A percentile compares a stretch with the other conserved stretches of the same genome.
phyloP scores from a whole-genome alignment of 139 green algal genomes.

The Micromonas pusilla region DNA sequence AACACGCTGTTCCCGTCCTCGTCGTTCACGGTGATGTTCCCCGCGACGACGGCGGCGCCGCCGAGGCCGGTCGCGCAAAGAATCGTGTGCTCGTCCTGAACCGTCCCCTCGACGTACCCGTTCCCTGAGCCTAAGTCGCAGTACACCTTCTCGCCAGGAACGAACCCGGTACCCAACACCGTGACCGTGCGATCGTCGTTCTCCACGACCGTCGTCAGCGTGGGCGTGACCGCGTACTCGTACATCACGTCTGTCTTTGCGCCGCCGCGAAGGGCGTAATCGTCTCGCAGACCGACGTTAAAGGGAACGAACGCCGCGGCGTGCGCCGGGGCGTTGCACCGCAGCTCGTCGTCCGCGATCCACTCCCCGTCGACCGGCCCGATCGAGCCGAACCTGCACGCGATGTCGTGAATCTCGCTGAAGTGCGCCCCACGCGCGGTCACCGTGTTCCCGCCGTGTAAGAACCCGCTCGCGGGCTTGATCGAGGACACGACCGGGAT shows the following conservation, averaged over 20 bases:
- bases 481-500: neutral
- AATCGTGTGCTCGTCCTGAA: neutral
- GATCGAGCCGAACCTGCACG: neutral
- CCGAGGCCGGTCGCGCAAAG: neutral
- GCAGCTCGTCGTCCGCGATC: slow-evolving; percentile 2
- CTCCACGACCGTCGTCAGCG: neutral
- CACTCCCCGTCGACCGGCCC: slow-evolving; percentile 13
- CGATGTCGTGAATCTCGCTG: slow-evolving; percentile 10
- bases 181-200: slow-evolving; percentile 17
- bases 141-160: slow-evolving; percentile 7
- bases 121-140: neutral
- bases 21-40: neutral
- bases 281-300: neutral
- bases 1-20: neutral
- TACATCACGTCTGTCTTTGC: neutral
- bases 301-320: neutral
- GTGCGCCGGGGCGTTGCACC: slow-evolving; percentile 13
- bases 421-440: neutral
- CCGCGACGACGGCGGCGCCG: neutral
- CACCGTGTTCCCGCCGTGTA: neutral
- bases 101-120: neutral
- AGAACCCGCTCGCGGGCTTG: neutral
- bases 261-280: neutral
- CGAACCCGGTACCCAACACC: neutral
- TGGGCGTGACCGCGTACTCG: neutral